Evolutionary conservation across 768 basidiomycete genomes (phyloP).

Genomic region (Leucocoprinus birnbaumii): DNA sequence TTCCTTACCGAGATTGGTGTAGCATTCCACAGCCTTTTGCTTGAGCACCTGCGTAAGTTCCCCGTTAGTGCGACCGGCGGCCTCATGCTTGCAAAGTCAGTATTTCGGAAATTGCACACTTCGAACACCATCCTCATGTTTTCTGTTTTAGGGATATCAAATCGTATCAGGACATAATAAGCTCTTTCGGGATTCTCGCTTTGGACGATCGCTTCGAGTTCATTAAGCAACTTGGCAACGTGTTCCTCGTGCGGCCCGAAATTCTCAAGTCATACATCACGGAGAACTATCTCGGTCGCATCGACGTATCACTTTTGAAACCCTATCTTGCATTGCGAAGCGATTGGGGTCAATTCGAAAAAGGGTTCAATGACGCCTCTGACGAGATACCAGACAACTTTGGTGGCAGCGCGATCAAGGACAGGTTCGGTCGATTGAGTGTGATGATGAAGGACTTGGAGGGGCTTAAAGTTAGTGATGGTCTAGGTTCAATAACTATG

Average conservation of each 20-base stretch:
- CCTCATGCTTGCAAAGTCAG: conserved; percentile 95
- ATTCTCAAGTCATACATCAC: conserved; percentile 94
- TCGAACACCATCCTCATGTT: not conserved
- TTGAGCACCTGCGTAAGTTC: conserved; percentile 95
- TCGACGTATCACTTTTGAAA: conserved; percentile 81
- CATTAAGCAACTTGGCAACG: conserved; percentile 93
- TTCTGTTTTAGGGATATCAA: conserved; percentile 76
- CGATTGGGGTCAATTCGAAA: conserved; percentile 88
- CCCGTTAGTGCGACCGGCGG: conserved; percentile 96
- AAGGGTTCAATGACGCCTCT: conserved; percentile 64
- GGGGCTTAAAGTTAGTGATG: conserved; percentile 58
- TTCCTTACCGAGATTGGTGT: conserved; percentile 94
- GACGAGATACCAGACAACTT: conserved; percentile 37
- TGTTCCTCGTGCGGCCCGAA: conserved; percentile 95
- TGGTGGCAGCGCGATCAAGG: conserved; percentile 47
- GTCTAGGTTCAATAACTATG: conserved; percentile 45
- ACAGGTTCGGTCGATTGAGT: conserved; percentile 72
- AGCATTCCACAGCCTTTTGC: conserved; percentile 90
- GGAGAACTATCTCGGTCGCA: conserved; percentile 89
- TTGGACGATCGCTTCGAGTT: conserved; percentile 97
- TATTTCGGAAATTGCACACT: conserved; percentile 9
- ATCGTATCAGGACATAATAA: conserved; percentile 89
- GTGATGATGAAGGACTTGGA: conserved; percentile 89
- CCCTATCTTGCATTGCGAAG: conserved; percentile 90
- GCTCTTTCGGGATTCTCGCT: conserved; percentile 77